Evolutionary conservation across 768 basidiomycete genomes (phyloP).

Genomic region (Suillus decipiens): DNA sequence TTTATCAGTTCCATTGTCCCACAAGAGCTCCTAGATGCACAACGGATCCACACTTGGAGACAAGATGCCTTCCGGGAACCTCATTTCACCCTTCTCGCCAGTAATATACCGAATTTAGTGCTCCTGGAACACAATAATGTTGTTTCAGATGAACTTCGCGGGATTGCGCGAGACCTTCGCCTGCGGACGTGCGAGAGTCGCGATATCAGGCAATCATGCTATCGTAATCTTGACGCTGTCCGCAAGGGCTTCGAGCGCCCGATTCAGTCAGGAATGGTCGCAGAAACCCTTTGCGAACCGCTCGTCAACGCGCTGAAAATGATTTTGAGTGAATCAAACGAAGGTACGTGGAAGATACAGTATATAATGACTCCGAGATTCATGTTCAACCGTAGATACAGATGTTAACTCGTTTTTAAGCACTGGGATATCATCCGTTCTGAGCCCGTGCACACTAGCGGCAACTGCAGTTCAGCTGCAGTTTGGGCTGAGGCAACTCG

Average conservation of each 20-base stretch:
- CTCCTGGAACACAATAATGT: constrained; percentile 63
- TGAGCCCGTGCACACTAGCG: constrained; percentile 84
- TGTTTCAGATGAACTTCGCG: constrained; percentile 52
- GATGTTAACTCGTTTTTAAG: constrained; percentile 52
- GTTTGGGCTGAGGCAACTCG: constrained; percentile 72
- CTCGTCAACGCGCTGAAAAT: constrained; percentile 67
- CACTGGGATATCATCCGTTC: constrained; percentile 63
- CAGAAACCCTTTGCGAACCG: constrained; percentile 57
- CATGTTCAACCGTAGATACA: constrained; percentile 28
- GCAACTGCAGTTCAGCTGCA: constrained; percentile 81
- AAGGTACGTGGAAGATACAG: constrained; percentile 40
- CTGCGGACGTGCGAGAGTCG: constrained; percentile 57
- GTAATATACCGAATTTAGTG: constrained; percentile 68
- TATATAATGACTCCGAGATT: constrained; percentile 5
- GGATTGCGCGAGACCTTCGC: constrained; percentile 53
- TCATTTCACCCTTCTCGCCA: constrained; percentile 64
- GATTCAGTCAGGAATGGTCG: constrained; percentile 48
- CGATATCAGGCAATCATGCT: constrained; percentile 76
- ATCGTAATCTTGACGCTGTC: constrained; percentile 72
- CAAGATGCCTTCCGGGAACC: constrained; percentile 66
- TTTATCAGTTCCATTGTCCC: constrained; percentile 40
- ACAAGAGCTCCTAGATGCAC: constrained; percentile 60
- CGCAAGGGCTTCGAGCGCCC: constrained; percentile 68
- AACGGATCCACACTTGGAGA: constrained; percentile 68
- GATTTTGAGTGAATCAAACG: constrained; percentile 64